phyloP scores from a whole-genome alignment of 148 eudicot genomes.

The Rhododendron griersonianum region DNA sequence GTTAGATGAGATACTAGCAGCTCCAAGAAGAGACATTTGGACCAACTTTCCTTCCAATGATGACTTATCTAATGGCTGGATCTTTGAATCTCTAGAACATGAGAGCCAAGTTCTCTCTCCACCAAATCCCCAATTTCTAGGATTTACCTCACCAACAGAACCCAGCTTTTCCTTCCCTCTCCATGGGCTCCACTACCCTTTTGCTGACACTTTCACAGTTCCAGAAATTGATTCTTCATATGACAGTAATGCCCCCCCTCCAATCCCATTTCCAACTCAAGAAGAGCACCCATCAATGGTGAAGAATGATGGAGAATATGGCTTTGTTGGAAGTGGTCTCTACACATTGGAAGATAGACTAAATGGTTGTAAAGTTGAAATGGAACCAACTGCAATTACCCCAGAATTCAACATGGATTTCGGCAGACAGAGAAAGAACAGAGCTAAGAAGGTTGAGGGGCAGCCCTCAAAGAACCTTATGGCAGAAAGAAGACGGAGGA shows the following conservation, averaged over 20 bases:
- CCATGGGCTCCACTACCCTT: constrained; percentile 22
- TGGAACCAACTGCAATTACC: not conserved
- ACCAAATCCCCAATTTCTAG: constrained; percentile 17
- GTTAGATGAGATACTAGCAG: constrained; percentile 27
- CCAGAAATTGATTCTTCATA: constrained; percentile 7
- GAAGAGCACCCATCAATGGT: not conserved
- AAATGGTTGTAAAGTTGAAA: constrained; percentile 11
- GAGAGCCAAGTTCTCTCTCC: constrained; percentile 17
- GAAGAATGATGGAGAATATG: constrained; percentile 17
- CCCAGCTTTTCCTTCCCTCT: constrained; percentile 18
- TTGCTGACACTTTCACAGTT: constrained; percentile 9
- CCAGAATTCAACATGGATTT: constrained; percentile 2
- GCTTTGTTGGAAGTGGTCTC: constrained; percentile 11
- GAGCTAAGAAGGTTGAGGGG: constrained; percentile 25
- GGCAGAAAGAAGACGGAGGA: constrained; percentile 52
- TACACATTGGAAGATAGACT: constrained; percentile 12
- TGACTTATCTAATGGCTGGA: constrained; percentile 26
- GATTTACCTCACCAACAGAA: constrained; percentile 17
- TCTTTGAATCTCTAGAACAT: constrained; percentile 16
- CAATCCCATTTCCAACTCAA: not conserved
- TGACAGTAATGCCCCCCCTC: constrained; percentile 3
- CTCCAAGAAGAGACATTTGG: constrained; percentile 23
- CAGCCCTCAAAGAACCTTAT: constrained; percentile 50
- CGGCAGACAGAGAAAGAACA: constrained; percentile 17
- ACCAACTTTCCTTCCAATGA: constrained; percentile 12